Percentiles rank a stretch among this genome's conserved stretches.
These are phyloP conservation scores for Lepraria neglecta DNA, from an alignment of 495 filamentous ascomycete species.

Conservation along the genomic window DNA sequence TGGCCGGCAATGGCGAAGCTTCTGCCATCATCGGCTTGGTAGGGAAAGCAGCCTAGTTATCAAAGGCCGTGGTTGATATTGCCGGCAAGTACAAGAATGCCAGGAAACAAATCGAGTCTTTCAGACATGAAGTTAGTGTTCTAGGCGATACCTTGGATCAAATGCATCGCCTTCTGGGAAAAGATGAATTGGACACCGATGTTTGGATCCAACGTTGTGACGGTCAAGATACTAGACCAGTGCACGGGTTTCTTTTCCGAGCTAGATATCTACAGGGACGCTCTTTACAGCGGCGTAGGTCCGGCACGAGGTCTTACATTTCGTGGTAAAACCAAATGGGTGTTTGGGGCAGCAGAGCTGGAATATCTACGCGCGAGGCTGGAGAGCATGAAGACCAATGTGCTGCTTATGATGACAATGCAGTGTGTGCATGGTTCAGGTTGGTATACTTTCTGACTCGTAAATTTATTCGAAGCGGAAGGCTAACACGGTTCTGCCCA, in stretches of 20 bases:
- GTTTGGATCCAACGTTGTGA: slow-evolving; percentile 1
- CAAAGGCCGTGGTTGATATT: slow-evolving; percentile 13
- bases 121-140: slow-evolving; percentile 7
- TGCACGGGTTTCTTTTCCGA: slow-evolving; percentile 7
- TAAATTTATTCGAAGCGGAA: neutral
- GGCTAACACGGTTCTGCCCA: neutral
- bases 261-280: slow-evolving; percentile 10
- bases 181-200: neutral
- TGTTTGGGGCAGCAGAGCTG: slow-evolving; percentile 8
- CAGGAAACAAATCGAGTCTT: slow-evolving; percentile 11
- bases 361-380: slow-evolving; percentile 12
- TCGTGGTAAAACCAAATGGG: slow-evolving; percentile 9
- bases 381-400: slow-evolving; percentile 12
- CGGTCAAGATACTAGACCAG: neutral
- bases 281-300: neutral
- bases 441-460: neutral
- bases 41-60: slow-evolving; percentile 7
- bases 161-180: neutral
- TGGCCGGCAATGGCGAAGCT: slow-evolving; percentile 6
- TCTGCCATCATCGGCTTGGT: slow-evolving; percentile 3
- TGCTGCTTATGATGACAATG: slow-evolving; percentile 17
- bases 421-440: slow-evolving; percentile 6
- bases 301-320: neutral
- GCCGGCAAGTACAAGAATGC: slow-evolving; percentile 15
- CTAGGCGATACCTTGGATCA: slow-evolving; percentile 7